Evolutionary conservation across 2,329 filamentous ascomycete genomes (phyloP).

Genomic region (Aureobasidium mangrovei): DNA sequence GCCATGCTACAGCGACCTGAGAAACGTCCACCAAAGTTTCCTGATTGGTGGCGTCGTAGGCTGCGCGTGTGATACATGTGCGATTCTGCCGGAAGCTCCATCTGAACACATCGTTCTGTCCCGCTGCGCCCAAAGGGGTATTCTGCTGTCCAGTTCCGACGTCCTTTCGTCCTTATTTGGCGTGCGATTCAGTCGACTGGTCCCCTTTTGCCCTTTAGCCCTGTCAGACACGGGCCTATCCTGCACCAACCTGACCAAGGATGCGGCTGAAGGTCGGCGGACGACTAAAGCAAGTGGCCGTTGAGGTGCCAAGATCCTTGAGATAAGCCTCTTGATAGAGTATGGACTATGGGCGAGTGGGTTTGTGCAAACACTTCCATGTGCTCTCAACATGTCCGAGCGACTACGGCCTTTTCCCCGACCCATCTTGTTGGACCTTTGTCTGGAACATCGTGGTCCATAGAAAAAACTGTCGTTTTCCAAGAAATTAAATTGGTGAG

Average conservation of each 20-base stretch:
- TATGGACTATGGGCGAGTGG: background rate
- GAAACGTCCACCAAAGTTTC: background rate
- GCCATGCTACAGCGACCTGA: background rate
- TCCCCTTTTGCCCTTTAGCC: conserved; percentile 5
- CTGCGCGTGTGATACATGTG: conserved; percentile 10
- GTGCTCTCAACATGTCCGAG: conserved; percentile 11
- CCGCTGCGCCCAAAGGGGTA: background rate
- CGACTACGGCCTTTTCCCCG: background rate
- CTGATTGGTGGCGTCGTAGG: conserved; percentile 6
- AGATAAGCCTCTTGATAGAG: background rate
- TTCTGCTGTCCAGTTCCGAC: background rate
- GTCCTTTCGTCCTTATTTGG: background rate
- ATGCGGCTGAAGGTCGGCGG: conserved; percentile 7
- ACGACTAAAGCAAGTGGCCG: background rate
- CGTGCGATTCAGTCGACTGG: conserved; percentile 4
- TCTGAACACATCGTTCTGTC: background rate
- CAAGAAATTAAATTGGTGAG: background rate
- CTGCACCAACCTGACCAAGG: background rate
- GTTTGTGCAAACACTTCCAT: conserved; percentile 2
- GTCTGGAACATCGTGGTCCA: background rate
- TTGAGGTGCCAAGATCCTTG: background rate
- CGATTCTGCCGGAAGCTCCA: background rate
- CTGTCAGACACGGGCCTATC: conserved; percentile 4
- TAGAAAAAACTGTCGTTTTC: background rate
- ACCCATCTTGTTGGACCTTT: conserved; percentile 1